A percentile compares a stretch with the other conserved stretches of the same genome.
Evolutionary conservation across 1,284 basidiomycete species (phyloP).

Genomic region (Coriolopsis trogii): DNA sequence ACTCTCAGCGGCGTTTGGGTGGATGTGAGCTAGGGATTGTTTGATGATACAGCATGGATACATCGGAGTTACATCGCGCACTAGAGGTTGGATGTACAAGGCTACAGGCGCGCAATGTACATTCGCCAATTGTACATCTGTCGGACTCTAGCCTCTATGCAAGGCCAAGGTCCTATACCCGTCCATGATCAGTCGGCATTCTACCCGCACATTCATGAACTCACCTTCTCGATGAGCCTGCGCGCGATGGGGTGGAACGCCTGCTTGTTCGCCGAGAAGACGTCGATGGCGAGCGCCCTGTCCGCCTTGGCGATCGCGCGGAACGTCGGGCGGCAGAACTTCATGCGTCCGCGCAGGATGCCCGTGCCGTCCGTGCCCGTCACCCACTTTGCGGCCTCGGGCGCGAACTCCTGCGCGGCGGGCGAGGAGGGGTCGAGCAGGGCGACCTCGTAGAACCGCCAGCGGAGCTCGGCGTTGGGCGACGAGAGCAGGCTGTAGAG

Average conservation of each 20-base stretch:
- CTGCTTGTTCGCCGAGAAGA: slow-evolving; percentile 53
- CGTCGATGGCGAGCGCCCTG: slow-evolving; percentile 59
- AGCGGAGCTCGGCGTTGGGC: slow-evolving; percentile 72
- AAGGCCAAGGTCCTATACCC: slow-evolving; percentile 23
- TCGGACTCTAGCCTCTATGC: slow-evolving; percentile 4
- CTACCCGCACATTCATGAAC: too few relatives aligned
- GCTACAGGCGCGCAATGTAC: neutral
- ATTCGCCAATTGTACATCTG: neutral
- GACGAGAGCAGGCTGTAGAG: slow-evolving; percentile 58
- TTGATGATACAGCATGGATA: neutral
- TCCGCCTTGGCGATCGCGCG: slow-evolving; percentile 60
- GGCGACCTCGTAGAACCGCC: slow-evolving; percentile 71
- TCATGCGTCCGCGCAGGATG: slow-evolving; percentile 77
- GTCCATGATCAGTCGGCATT: neutral
- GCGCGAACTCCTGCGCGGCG: slow-evolving; percentile 51
- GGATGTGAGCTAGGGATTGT: too few relatives aligned
- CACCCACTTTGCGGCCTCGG: slow-evolving; percentile 68
- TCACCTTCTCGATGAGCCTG: slow-evolving; percentile 74
- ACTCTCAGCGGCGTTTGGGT: too few relatives aligned
- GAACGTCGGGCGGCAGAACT: slow-evolving; percentile 78
- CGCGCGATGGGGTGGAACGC: slow-evolving; percentile 81
- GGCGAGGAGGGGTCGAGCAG: slow-evolving; percentile 51
- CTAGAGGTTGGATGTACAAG: slow-evolving; percentile 5
- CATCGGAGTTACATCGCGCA: too few relatives aligned
- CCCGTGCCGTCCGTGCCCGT: slow-evolving; percentile 62